Evolutionary conservation across 2,329 filamentous ascomycete genomes (phyloP), one percentile per base, ranked within the genome.

Genomic region (Stagonosporopsis vannaccii): DNA sequence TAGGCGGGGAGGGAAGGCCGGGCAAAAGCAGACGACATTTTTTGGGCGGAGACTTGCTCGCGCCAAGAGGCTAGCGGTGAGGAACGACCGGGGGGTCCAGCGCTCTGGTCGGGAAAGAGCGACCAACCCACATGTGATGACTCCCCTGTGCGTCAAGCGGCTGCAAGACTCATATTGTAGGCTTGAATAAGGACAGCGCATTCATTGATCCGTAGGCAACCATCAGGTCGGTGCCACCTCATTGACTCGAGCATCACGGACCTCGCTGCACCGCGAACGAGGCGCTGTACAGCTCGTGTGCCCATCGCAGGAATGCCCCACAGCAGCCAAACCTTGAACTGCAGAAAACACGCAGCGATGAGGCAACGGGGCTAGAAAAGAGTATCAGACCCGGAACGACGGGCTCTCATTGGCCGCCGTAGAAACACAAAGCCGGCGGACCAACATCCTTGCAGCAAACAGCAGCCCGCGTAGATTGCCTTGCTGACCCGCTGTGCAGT

Each of bases 1-100:
- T 66, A 64, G 67, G 63, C 59, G 61, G 63, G 66, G 71, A 67
- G 71, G 63, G 58, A 67, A 66, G 63, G 63, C 66, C 57, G 64
- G 67, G 63, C 58, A 62, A 51, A 60, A 56, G 58, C 59, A 63
- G 61, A 66, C 62, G 58, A 64, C 63, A 65, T 67, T 61, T 65
- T 64, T 58, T 58, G 54, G 56, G 51, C 51, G 54, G 39, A 62
- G 59, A 50, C 61, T 32, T 58, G 57, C 61, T 60, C 51, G 63
- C 62, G 65, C 62, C 64, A 64, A 60, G 59, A 47, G 37, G 49
- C 61, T 55, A 58, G 59, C 61, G 55, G 63, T 59, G 56, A 59
- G 40, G 43, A 54, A 51, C 55, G 57, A 58, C 56, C 56, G 50
- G 56, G 55, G 61, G 60, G 54, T 54, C 32, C 55, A 58, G 36